Percentiles rank a stretch among this genome's conserved stretches.
Evolutionary conservation across 257 asterid genomes (phyloP).

Genomic region (Fraxinus anomala): DNA sequence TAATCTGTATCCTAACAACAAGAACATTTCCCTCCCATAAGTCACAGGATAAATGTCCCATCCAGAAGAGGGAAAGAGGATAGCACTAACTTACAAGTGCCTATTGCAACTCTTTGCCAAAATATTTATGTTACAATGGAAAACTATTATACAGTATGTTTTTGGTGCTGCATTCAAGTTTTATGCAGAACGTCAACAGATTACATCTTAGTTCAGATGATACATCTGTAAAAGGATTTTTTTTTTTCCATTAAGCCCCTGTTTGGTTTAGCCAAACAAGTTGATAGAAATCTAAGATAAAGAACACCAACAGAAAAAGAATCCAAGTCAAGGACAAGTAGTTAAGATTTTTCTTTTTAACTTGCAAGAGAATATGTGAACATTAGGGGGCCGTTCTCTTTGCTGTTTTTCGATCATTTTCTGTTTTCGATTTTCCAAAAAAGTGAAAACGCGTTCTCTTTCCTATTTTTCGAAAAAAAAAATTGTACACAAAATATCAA

Average conservation of each 20-base stretch:
- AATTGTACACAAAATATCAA: no score
- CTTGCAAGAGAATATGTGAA: background rate
- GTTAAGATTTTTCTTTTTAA: background rate
- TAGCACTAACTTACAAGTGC: background rate
- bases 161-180: background rate
- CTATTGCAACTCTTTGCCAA: background rate
- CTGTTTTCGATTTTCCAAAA: no score
- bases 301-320: constrained; percentile 2
- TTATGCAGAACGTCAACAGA: background rate
- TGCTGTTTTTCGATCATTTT: no score
- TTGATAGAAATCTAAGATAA: background rate
- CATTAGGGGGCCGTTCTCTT: background rate
- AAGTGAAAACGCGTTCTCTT: no score
- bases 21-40: constrained; percentile 3
- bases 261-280: no score
- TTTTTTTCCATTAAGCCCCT: background rate
- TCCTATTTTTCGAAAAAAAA: no score
- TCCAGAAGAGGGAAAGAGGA: background rate
- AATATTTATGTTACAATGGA: background rate
- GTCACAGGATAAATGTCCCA: background rate
- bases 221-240: background rate
- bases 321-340: no score
- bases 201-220: background rate
- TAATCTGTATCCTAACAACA: background rate
- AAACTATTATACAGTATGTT: background rate